Conservation (phyloP, 2,329 filamentous ascomycete species). For the Colletotrichum camelliae region DNA sequence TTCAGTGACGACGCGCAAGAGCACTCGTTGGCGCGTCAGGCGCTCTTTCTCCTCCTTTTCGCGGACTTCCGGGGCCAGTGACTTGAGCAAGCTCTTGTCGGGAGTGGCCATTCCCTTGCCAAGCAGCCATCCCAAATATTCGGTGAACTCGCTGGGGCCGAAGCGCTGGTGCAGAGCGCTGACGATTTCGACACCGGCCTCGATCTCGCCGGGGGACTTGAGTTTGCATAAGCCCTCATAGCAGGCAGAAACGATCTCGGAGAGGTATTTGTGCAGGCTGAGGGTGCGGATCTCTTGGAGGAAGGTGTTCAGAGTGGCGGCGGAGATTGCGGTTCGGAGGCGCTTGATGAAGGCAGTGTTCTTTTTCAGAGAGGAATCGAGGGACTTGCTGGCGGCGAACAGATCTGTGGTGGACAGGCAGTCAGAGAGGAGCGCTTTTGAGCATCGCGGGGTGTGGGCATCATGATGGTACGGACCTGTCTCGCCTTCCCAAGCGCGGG, state of each 20-base stretch:
- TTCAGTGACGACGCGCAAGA: conserved; percentile 91
- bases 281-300: conserved; percentile 88
- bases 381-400: conserved; percentile 76
- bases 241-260: conserved; percentile 94
- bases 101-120: conserved; percentile 91
- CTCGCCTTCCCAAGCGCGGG: conserved; percentile 87
- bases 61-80: conserved; percentile 77
- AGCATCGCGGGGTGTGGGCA: conserved; percentile 18
- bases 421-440: conserved; percentile 6
- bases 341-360: conserved; percentile 98
- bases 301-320: conserved; percentile 81
- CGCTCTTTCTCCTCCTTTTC: conserved; percentile 98
- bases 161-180: conserved; percentile 97
- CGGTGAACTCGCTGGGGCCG: conserved; percentile 87
- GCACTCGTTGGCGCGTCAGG: conserved; percentile 80
- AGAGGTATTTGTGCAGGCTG: conserved; percentile 94
- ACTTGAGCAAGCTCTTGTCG: conserved; percentile 83
- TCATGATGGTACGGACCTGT: conserved; percentile 62
- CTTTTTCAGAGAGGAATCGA: conserved; percentile 96
- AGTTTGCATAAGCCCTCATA: conserved; percentile 93
- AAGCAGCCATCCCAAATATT: conserved; percentile 89
- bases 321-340: conserved; percentile 85
- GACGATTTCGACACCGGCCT: conserved; percentile 89
- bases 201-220: conserved; percentile 89
- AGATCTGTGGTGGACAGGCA: conserved; percentile 61